Evolutionary conservation across 768 basidiomycete genomes (phyloP).

Genomic region (Kwoniella heveanensis): DNA sequence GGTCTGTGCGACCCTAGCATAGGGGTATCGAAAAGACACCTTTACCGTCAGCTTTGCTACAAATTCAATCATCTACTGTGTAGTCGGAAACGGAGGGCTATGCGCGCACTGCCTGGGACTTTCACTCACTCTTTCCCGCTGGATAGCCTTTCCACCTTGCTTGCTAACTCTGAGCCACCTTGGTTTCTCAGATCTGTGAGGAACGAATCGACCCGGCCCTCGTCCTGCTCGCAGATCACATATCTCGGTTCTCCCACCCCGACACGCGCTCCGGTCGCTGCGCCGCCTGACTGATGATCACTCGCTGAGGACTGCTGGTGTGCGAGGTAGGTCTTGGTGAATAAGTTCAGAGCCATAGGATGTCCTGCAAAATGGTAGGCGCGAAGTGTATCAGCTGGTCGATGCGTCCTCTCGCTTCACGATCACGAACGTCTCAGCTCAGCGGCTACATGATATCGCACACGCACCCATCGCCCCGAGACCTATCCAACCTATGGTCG

Average conservation of each 20-base stretch:
- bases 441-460: neutral
- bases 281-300: no score
- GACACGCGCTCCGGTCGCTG: no score
- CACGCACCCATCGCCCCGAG: conserved; percentile 49
- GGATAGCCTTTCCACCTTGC: conserved; percentile 29
- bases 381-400: no score
- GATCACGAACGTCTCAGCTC: no score
- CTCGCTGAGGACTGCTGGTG: conserved; percentile 19
- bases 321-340: conserved; percentile 45
- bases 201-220: conserved; percentile 33
- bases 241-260: conserved; percentile 19
- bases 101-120: no score
- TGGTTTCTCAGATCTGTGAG: conserved; percentile 29
- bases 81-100: no score
- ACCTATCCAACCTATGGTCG: conserved; percentile 50
- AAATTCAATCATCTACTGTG: no score
- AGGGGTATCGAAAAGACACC: no score
- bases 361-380: conserved; percentile 31
- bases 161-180: conserved; percentile 34
- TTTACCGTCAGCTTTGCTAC: no score
- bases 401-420: no score
- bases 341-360: conserved; percentile 52
- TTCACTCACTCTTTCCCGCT: conserved; percentile 45
- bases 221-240: conserved; percentile 45
- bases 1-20: neutral